phyloP scores from a whole-genome alignment of 768 basidiomycete genomes.

The Lyophyllum shimeji region DNA sequence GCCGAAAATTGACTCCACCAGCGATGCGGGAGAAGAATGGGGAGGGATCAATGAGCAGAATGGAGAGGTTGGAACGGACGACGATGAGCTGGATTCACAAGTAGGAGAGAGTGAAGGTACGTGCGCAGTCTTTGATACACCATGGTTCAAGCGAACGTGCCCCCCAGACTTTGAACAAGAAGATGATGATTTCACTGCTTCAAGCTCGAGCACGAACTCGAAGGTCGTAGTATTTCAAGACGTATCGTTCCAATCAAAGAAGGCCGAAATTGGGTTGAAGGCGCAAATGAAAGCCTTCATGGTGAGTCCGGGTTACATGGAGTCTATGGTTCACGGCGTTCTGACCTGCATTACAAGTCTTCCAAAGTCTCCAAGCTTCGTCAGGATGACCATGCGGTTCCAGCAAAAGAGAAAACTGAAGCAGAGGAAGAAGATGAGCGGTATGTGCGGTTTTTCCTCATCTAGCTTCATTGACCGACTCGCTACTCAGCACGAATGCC shows the following conservation, averaged over 20 bases:
- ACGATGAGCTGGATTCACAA: slow-evolving; percentile 11
- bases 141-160: neutral
- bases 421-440: slow-evolving; percentile 56
- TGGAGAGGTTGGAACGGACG: neutral
- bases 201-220: slow-evolving; percentile 26
- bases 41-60: slow-evolving; percentile 28
- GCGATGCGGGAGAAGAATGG: slow-evolving; percentile 39
- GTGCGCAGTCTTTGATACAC: neutral
- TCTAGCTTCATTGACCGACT: neutral
- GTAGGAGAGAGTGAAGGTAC: slow-evolving; percentile 15
- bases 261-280: slow-evolving; percentile 29
- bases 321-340: neutral
- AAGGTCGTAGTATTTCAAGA: slow-evolving; percentile 63
- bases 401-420: slow-evolving; percentile 23
- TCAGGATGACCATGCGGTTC: slow-evolving; percentile 25
- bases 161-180: slow-evolving; percentile 38
- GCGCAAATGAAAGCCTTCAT: slow-evolving; percentile 69
- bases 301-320: slow-evolving; percentile 40
- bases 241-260: neutral
- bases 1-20: slow-evolving; percentile 13
- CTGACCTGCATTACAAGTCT: slow-evolving; percentile 39
- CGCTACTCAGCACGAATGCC: slow-evolving; percentile 56
- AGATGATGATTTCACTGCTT: slow-evolving; percentile 44
- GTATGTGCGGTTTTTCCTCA: slow-evolving; percentile 28
- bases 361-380: slow-evolving; percentile 71